Evolutionary conservation across 352 stramenopile genomes (phyloP), one percentile per base, ranked within the genome.

Genomic region (Phytopythium mirpurense): DNA sequence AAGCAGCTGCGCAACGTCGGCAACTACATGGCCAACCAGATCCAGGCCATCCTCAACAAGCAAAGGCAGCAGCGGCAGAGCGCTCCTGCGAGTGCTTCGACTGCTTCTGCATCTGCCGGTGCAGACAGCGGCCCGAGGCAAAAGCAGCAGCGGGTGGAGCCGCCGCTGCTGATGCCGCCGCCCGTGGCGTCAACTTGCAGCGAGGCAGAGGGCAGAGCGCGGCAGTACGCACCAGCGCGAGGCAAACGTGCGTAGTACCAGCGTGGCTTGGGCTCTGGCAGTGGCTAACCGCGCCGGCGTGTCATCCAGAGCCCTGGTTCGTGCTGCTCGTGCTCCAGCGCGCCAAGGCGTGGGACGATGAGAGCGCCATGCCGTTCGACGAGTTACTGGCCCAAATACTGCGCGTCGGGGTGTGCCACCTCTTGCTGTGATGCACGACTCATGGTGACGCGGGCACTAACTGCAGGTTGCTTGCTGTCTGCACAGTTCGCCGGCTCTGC

Each of bases 11-110:
- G 65, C 37, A 72, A 88, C 57, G 79, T 94, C 19, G 84, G 84
- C 63, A 94, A 91, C 60, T 94, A 90, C 67, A 73, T 94, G 54
- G 79, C 79, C 44, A 90, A 90, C 63, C 78, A 93, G 60, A 90
- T 94, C 52, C 76, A 93, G 45, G 60, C 73, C 16, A 85, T 93
- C 38, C 55, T 94, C 19, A 58, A 75, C n/a, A 84, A 74, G 49
- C 57, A 74, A n/a, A n/a, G n/a, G n/a, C n/a, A n/a, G n/a, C n/a
- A n/a, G n/a, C n/a, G n/a, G 36, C 59, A 60, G 2, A 18, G 12
- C 44, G n/a, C 21, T 18, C 12, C 31, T 36, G 27, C 2, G 8
- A 14, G 23, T 26, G 26, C 21, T 15, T n/a, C 18, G 14, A 36
- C 40, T 6, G n/a, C 40, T 23, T 26, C 40, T 34, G 3, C 41